Evolutionary conservation across 495 filamentous ascomycete species (phyloP).

Genomic region (Terfezia boudieri): DNA sequence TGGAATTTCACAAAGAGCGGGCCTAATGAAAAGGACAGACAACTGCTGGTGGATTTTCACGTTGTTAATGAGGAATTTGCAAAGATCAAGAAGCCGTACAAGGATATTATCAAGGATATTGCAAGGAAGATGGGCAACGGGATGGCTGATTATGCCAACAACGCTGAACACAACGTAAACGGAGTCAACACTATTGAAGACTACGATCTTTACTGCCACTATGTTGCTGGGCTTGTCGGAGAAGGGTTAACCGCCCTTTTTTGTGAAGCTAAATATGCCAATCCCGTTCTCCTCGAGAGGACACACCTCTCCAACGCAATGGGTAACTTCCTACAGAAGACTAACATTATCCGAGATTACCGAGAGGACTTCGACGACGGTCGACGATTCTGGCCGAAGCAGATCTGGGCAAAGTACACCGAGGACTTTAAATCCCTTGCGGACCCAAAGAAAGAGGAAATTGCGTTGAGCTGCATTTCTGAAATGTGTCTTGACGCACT

Average conservation of each 20-base stretch:
- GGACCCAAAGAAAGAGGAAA: constrained; percentile 52
- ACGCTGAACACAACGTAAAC: constrained; percentile 51
- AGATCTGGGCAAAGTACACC: constrained; percentile 91
- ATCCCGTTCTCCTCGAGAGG: constrained; percentile 57
- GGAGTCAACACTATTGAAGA: constrained; percentile 67
- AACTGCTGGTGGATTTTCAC: constrained; percentile 79
- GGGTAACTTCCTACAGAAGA: constrained; percentile 94
- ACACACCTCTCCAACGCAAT: constrained; percentile 74
- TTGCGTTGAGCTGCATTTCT: constrained; percentile 69
- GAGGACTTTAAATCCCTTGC: constrained; percentile 76
- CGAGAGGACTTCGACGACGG: constrained; percentile 72
- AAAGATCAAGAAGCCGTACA: constrained; percentile 69
- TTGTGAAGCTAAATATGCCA: constrained; percentile 69
- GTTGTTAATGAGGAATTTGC: constrained; percentile 67
- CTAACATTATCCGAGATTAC: constrained; percentile 92
- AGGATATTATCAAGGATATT: constrained; percentile 79
- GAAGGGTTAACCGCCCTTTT: constrained; percentile 84
- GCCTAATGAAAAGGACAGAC: constrained; percentile 80
- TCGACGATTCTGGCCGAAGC: constrained; percentile 79
- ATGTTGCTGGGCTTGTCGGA: constrained; percentile 90
- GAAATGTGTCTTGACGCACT: constrained; percentile 87
- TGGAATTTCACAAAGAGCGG: constrained; percentile 78
- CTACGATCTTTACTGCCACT: constrained; percentile 91
- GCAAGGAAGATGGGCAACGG: constrained; percentile 89
- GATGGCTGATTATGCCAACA: constrained; percentile 85